Percentiles rank a stretch among this genome's conserved stretches.
These are phyloP conservation scores for Gentiana straminea DNA, from an alignment of 257 asterid species.

Conservation along the genomic window DNA sequence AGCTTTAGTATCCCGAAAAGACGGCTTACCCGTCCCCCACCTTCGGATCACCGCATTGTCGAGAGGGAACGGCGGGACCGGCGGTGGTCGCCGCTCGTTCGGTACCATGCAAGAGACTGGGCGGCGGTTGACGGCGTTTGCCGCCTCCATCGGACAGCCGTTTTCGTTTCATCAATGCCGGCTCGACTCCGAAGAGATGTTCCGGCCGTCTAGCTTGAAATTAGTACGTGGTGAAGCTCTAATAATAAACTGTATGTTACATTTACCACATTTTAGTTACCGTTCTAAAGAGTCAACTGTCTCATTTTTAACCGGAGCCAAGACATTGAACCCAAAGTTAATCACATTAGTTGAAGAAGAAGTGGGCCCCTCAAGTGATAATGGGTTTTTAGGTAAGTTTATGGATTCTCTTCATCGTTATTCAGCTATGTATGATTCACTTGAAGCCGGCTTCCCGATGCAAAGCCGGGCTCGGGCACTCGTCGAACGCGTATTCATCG, in stretches of 20 bases:
- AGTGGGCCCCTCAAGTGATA: conserved; percentile 16
- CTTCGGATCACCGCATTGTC: conserved; percentile 76
- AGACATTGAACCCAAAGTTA: conserved; percentile 42
- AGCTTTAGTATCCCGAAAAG: conserved; percentile 58
- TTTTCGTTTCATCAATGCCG: conserved; percentile 67
- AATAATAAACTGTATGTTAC: conserved; percentile 60
- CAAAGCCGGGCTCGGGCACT: conserved; percentile 48
- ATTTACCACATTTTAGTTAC: conserved; percentile 53
- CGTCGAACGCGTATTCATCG: conserved; percentile 58
- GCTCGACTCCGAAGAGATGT: conserved; percentile 49
- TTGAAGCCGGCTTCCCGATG: conserved; percentile 74
- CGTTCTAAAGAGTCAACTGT: conserved; percentile 52
- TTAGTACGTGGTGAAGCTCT: conserved; percentile 62
- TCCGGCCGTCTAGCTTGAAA: conserved; percentile 44
- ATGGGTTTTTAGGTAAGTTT: conserved; percentile 59
- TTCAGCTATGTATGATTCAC: conserved; percentile 54
- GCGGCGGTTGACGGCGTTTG: conserved; percentile 53
- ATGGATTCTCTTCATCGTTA: conserved; percentile 64
- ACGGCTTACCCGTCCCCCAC: conserved; percentile 56
- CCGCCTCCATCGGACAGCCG: conserved; percentile 65
- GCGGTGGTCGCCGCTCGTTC: conserved; percentile 43
- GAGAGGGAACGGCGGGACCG: conserved; percentile 34
- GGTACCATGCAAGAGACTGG: conserved; percentile 72
- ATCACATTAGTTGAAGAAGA: conserved; percentile 71
- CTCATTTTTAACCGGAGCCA: conserved; percentile 49